A percentile compares a stretch with the other conserved stretches of the same genome.
Evolutionary conservation across 2,329 filamentous ascomycete species (phyloP).

Genomic region (Clonostachys sp.): DNA sequence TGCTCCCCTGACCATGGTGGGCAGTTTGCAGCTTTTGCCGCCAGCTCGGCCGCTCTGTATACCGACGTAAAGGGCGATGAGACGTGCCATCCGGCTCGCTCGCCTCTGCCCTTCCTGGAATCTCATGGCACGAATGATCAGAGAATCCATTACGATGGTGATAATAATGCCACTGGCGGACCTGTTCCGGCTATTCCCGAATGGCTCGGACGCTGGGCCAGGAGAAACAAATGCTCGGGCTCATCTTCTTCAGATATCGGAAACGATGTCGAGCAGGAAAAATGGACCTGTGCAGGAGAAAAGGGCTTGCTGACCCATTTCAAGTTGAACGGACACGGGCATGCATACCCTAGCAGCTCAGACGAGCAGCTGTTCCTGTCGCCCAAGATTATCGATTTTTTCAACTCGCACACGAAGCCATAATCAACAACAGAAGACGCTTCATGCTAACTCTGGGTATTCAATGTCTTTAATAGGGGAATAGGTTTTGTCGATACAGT

Average conservation of each 20-base stretch:
- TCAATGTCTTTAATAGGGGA: no score
- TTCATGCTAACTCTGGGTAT: no score
- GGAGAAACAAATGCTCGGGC: conserved; percentile 9
- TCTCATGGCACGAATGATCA: background rate
- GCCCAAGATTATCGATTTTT: background rate
- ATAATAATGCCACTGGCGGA: conserved; percentile 25
- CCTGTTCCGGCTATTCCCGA: conserved; percentile 36
- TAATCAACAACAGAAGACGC: no score
- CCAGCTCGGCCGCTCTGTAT: conserved; percentile 35
- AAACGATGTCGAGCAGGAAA: background rate
- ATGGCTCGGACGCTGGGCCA: conserved; percentile 31
- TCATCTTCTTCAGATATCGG: background rate
- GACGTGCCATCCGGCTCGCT: conserved; percentile 24
- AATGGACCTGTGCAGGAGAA: background rate
- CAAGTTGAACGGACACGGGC: background rate
- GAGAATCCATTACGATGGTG: conserved; percentile 13
- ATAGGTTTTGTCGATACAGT: no score
- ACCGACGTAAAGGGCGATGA: conserved; percentile 18
- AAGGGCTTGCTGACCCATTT: background rate
- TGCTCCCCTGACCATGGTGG: conserved; percentile 27
- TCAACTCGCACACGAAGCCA: no score
- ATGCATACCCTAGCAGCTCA: background rate
- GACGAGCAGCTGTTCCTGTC: background rate
- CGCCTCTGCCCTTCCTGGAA: conserved; percentile 1
- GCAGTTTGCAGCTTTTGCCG: conserved; percentile 34